These are phyloP conservation scores for Agrocybe praecox DNA, from an alignment of 768 basidiomycete species.

Conservation along the genomic window DNA sequence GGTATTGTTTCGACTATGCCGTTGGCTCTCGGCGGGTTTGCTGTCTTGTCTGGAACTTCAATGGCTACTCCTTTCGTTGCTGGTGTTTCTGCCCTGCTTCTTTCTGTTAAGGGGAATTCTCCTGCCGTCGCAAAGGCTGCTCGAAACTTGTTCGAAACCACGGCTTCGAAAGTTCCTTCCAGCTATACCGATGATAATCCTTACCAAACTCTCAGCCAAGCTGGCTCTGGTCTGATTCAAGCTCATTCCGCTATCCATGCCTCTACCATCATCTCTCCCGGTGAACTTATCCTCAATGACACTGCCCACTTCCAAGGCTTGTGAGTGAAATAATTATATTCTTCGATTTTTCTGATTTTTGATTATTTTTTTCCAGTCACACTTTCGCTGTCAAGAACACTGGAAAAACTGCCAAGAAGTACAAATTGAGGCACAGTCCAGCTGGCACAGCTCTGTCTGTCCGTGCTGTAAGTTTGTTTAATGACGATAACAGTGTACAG, in stretches of 20 bases:
- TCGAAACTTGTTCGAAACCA: conserved; percentile 49
- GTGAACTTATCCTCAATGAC: conserved; percentile 63
- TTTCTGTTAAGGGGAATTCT: conserved; percentile 37
- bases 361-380: conserved; percentile 32
- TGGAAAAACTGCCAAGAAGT: conserved; percentile 41
- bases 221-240: conserved; percentile 59
- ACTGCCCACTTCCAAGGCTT: conserved; percentile 51
- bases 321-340: conserved; percentile 28
- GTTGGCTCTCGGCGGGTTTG: conserved; percentile 32
- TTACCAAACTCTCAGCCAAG: conserved; percentile 51
- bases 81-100: conserved; percentile 41
- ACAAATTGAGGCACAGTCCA: conserved; percentile 52
- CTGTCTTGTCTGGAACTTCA: conserved; percentile 40
- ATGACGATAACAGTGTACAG: not conserved
- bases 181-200: conserved; percentile 51
- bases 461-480: conserved; percentile 29
- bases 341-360: not conserved
- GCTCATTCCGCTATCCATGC: conserved; percentile 59
- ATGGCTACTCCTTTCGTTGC: conserved; percentile 45
- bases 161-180: conserved; percentile 43
- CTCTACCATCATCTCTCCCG: conserved; percentile 53
- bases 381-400: conserved; percentile 54
- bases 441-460: conserved; percentile 57
- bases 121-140: conserved; percentile 27
- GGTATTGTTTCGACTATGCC: conserved; percentile 50